Conservation (phyloP, 192 early-diverging fungal species). For the Jimgerdemannia flammicorona region DNA sequence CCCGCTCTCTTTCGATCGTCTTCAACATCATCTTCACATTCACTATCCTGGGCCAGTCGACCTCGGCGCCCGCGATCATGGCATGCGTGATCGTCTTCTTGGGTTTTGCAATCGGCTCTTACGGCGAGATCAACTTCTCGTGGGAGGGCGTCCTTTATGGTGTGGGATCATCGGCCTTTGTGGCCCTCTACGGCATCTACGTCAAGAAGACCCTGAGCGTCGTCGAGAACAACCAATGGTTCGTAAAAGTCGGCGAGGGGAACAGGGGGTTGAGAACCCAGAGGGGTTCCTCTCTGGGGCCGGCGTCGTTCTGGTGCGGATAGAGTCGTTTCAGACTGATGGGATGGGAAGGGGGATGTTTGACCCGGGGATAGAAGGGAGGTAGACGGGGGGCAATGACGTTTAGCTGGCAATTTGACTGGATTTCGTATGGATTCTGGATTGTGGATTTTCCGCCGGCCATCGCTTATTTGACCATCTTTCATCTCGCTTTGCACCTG, state of each 20-base stretch:
- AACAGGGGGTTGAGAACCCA: neutral
- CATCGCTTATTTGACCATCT: neutral
- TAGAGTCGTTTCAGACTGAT: neutral
- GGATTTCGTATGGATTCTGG: too few relatives aligned
- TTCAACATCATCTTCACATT: slow-evolving; percentile 71
- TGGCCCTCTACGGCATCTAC: slow-evolving; percentile 66
- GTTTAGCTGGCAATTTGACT: too few relatives aligned
- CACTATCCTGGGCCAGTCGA: slow-evolving; percentile 48
- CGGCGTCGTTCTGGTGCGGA: slow-evolving; percentile 3
- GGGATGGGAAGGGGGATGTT: neutral
- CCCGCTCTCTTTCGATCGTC: slow-evolving; percentile 60
- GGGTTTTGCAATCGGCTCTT: slow-evolving; percentile 62
- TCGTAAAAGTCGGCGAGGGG: slow-evolving; percentile 3
- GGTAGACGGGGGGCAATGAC: too few relatives aligned
- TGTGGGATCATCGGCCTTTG: slow-evolving; percentile 60
- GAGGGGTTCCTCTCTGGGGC: neutral
- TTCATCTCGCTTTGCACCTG: neutral
- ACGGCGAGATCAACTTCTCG: slow-evolving; percentile 64
- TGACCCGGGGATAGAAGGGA: neutral
- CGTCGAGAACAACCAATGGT: slow-evolving; percentile 71
- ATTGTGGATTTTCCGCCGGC: neutral
- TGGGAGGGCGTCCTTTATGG: slow-evolving; percentile 60
- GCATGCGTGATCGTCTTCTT: slow-evolving; percentile 57
- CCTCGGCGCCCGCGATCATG: slow-evolving; percentile 44
- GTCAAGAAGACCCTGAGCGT: slow-evolving; percentile 58